Conservation (phyloP, 2,329 filamentous ascomycete species). For the Diaporthe capsici region DNA sequence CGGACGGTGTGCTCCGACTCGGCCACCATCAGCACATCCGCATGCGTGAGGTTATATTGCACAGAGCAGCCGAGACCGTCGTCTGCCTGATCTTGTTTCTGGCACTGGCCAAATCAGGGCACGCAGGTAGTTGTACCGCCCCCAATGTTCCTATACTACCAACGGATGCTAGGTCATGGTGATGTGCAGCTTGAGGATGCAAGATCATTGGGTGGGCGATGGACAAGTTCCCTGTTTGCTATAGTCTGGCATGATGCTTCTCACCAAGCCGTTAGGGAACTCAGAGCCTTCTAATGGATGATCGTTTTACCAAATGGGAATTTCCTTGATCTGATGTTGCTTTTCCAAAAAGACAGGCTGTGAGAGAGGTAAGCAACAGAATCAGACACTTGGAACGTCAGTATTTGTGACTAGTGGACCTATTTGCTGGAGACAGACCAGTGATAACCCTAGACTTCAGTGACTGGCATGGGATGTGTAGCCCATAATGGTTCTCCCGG, state of each 20-base stretch:
- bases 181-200: not conserved
- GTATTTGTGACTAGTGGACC: not conserved
- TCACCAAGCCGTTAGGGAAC: not conserved
- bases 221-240: not conserved
- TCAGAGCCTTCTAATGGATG: not conserved
- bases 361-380: not conserved
- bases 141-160: not conserved
- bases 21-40: not conserved
- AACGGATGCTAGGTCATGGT: not conserved
- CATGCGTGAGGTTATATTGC: not conserved
- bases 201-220: not conserved
- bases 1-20: not conserved
- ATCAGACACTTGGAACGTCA: not conserved
- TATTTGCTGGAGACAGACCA: too few species aligned
- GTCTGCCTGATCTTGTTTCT: not conserved
- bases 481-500: not conserved
- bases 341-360: not conserved
- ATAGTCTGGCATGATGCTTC: not conserved
- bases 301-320: not conserved
- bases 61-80: not conserved
- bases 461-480: not conserved
- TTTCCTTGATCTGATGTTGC: not conserved
- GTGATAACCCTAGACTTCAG: not conserved
- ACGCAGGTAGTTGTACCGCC: not conserved
- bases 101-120: not conserved